Evolutionary conservation across 345 rosid species (phyloP), one percentile per base, ranked within the genome.

Genomic region (Citrus reticulata): DNA sequence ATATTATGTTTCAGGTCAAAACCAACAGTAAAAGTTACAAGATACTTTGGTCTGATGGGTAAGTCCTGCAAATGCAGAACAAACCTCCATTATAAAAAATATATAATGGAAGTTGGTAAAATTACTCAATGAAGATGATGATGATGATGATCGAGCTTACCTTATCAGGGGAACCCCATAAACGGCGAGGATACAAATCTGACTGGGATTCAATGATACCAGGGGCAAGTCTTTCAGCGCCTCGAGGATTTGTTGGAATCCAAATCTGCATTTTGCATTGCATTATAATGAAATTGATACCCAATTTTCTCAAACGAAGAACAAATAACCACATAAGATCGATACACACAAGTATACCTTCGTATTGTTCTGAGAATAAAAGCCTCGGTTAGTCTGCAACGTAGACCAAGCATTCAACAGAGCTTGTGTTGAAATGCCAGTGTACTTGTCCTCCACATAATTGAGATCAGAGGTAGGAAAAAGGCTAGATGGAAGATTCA

Each of bases 21-120:
- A 73, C 99, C 98, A 85, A 94, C 98, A 7, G 99, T 96, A 78
- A 94, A 94, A 39, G 98, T 91, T 75, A 91, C 95, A 40, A 96
- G 90, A 88, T 96, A 96, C 84, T 83, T 89, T 35, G 86, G 93
- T 78, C 82, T 86, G 78, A 79, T 75, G 71, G 81, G 59, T 73
- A 94, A 78, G 88, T 94, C 99, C 98, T 94, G 91, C 93, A 87
- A 81, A 80, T 78, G 11, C n/a, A 54, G 1, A 54, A 17, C 58
- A 54, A 4, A 46, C 51, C 16, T 13, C 17, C 51, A 0, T 46
- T 11, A 46, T 3, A 46, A 46, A 46, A 46, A 46, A 46, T 13
- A 46, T 13, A 46, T 13, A 3, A 11, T 2, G 51, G 13, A 13
- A 13, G 17, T 11, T 46, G 17, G 5, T 46, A 46, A 46, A 46